Conservation (phyloP, 805 yeast species). For the Nakazawaea populi region DNA sequence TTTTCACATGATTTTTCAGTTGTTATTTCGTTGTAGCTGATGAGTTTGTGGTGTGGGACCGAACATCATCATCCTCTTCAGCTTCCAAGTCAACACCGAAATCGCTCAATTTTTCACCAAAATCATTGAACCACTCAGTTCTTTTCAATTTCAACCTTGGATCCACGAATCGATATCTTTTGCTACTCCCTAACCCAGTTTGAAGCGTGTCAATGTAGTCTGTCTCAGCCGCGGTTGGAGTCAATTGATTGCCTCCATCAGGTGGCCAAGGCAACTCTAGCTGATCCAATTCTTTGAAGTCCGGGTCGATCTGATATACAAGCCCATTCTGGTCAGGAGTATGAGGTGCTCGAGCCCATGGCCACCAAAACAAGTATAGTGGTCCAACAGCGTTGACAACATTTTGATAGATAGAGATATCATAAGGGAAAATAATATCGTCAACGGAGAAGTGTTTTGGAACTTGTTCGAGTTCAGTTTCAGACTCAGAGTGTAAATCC, state of each 20-base stretch:
- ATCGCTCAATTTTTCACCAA: slow-evolving; percentile 82
- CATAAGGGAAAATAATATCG: slow-evolving; percentile 81
- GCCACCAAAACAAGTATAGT: slow-evolving; percentile 58
- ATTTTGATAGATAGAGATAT: slow-evolving; percentile 57
- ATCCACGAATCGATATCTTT: slow-evolving; percentile 15
- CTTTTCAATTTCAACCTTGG: slow-evolving; percentile 32
- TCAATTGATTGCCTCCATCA: slow-evolving; percentile 54
- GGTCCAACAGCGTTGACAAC: slow-evolving; percentile 53
- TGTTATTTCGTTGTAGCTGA: not conserved
- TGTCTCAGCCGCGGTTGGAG: slow-evolving; percentile 2
- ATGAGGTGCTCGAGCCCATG: slow-evolving; percentile 60
- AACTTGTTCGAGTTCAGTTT: slow-evolving; percentile 3
- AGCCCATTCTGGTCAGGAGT: slow-evolving; percentile 58
- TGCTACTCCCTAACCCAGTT: not conserved
- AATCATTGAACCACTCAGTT: slow-evolving; percentile 61
- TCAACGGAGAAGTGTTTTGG: slow-evolving; percentile 41
- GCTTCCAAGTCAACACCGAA: slow-evolving; percentile 82
- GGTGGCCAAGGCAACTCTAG: slow-evolving; percentile 90
- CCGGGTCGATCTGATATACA: slow-evolving; percentile 44
- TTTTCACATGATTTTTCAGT: too few species aligned
- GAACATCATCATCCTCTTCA: slow-evolving; percentile 30
- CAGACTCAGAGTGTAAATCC: not conserved
- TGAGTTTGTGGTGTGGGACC: slow-evolving; percentile 7
- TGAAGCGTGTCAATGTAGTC: slow-evolving; percentile 13
- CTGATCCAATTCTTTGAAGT: slow-evolving; percentile 49